These are phyloP conservation scores for Decorospora gaudefroyi DNA, from an alignment of 2,329 filamentous ascomycete genomes.

Conservation along the genomic window DNA sequence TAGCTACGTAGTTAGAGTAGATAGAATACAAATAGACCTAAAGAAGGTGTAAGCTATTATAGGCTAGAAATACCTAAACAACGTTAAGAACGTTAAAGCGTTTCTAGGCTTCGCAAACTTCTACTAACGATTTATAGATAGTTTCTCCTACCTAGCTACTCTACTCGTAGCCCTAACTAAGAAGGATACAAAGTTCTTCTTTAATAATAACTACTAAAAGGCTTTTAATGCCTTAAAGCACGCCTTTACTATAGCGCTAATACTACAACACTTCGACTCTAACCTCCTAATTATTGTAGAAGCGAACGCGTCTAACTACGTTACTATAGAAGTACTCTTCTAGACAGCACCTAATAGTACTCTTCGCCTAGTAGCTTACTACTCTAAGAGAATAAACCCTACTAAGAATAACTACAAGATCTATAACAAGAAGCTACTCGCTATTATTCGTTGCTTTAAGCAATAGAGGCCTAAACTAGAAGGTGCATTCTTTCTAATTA, in stretches of 20 bases:
- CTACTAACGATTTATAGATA: background rate
- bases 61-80: constrained; percentile 1
- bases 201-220: background rate
- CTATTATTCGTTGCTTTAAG: constrained; percentile 1
- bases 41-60: constrained; percentile 1
- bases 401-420: background rate
- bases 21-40: background rate
- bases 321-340: background rate
- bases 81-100: background rate
- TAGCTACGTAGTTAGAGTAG: background rate
- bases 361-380: background rate
- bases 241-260: background rate
- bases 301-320: background rate
- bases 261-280: background rate
- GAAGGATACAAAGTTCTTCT: background rate
- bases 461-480: background rate
- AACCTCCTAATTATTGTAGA: background rate
- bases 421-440: constrained; percentile 1
- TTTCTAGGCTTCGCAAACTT: background rate
- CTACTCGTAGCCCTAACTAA: background rate
- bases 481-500: background rate
- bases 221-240: background rate
- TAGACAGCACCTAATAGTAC: background rate
- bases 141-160: background rate
- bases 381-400: background rate